These are phyloP conservation scores for Hansenula anomala DNA, from an alignment of 1,139 yeast genomes.

Conservation along the genomic window DNA sequence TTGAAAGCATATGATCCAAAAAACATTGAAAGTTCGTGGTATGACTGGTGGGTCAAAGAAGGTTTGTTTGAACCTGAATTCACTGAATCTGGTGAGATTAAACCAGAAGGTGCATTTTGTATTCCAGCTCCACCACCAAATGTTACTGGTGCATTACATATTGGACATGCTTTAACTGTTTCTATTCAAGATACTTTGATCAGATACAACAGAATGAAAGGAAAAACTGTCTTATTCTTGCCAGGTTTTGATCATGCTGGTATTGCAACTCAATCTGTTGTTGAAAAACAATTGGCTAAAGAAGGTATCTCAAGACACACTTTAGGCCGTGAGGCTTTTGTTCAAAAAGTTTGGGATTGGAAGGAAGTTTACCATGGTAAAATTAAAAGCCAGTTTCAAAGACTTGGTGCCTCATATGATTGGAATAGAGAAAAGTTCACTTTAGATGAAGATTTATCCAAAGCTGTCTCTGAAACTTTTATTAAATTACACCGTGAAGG, in stretches of 20 bases:
- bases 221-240: constrained; percentile 85
- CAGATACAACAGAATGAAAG: constrained; percentile 95
- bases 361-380: constrained; percentile 87
- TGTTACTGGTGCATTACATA: constrained; percentile 97
- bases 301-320: constrained; percentile 92
- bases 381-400: constrained; percentile 79
- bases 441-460: constrained; percentile 69
- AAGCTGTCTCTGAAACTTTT: constrained; percentile 88
- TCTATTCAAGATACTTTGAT: constrained; percentile 91
- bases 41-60: constrained; percentile 92
- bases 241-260: constrained; percentile 99
- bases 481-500: constrained; percentile 92
- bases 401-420: constrained; percentile 94
- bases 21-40: constrained; percentile 96
- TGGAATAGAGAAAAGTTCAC: constrained; percentile 96
- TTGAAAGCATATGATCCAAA: constrained; percentile 91
- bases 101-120: constrained; percentile 79
- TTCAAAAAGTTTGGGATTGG: constrained; percentile 96
- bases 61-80: constrained; percentile 88
- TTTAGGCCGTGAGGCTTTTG: constrained; percentile 85
- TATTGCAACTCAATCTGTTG: constrained; percentile 97
- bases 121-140: constrained; percentile 99
- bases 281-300: constrained; percentile 85
- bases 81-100: constrained; percentile 64
- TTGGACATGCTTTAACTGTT: constrained; percentile 96